Base-by-base conservation (phyloP, 192 early-diverging fungal species). In the Spizellomyces punctatus region DNA sequence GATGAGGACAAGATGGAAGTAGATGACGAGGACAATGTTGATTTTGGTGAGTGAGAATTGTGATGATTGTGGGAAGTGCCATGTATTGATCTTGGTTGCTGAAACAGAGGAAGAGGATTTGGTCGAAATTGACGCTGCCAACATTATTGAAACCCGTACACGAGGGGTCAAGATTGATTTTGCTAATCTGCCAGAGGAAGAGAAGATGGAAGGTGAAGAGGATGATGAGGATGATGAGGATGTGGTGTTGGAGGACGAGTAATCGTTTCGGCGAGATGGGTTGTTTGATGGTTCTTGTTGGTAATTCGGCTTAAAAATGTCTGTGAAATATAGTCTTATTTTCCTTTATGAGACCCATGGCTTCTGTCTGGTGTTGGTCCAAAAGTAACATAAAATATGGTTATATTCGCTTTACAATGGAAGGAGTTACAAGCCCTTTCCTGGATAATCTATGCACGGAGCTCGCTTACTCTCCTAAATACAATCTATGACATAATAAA, bases 151-250 rank as follows among this genome's bases (percentile, higher is more conserved):
- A 14, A 16, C 66, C 14, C 45, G 72, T 10, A 73, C 72, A n/a
- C 72, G 72, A 22, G 72, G 72, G 19, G 63, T 64, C 50, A 73
- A 73, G 72, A 67, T 73, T 45, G 72, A 73, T 22, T 73, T 73
- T 36, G 57, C 64, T 0, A 67, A 52, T 56, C 49, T 59, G 54
- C 72, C 72, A 8, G 67, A 73, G 44, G n/a, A 5, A 12, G 46
- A 71, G 21, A 12, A 6, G 16, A 19, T 19, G n/a, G 66, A 27
- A 19, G 65, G 45, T 42, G 67, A 57, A 47, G 72, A 67, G 36
- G 72, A 67, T 10, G 69, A 63, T 41, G 59, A 63, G 12, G 69
- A 71, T 41, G 69, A 71, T 46, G 69, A 45, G 42, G 76, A 57
- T 5, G 66, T 68, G 10, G 66, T 56, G 7, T 58, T 68, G 66